These are phyloP conservation scores for Diaporthe destruens DNA, from an alignment of 2,329 filamentous ascomycete genomes.

Conservation along the genomic window DNA sequence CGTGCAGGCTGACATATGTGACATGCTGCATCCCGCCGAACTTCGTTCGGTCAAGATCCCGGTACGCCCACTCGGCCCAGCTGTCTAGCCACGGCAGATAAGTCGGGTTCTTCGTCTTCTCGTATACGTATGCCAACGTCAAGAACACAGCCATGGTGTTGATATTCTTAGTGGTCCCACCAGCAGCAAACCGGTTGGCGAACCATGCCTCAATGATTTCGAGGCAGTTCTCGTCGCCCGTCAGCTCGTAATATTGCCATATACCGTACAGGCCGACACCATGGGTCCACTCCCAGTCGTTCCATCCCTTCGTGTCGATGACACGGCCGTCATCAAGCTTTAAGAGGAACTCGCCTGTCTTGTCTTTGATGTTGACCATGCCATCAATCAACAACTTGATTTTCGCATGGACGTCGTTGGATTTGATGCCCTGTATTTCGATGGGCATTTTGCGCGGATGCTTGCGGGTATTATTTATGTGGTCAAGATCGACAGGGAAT, in stretches of 20 bases:
- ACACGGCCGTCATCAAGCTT: slow-evolving; percentile 78
- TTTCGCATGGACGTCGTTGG: slow-evolving; percentile 62
- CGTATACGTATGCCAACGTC: slow-evolving; percentile 82
- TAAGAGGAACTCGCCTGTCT: slow-evolving; percentile 79
- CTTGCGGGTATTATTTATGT: neutral
- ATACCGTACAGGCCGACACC: slow-evolving; percentile 84
- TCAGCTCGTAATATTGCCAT: slow-evolving; percentile 84
- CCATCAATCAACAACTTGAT: slow-evolving; percentile 79
- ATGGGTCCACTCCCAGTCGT: slow-evolving; percentile 87
- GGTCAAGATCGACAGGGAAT: neutral
- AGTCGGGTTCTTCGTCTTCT: slow-evolving; percentile 75
- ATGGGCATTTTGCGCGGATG: slow-evolving; percentile 52
- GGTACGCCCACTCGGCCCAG: slow-evolving; percentile 87
- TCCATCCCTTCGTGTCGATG: slow-evolving; percentile 88
- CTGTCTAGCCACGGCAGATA: slow-evolving; percentile 83
- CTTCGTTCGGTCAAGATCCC: slow-evolving; percentile 78
- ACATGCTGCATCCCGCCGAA: slow-evolving; percentile 82
- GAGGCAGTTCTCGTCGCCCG: slow-evolving; percentile 70
- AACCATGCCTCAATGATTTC: slow-evolving; percentile 82
- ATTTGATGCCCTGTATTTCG: slow-evolving; percentile 60
- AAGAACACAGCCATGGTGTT: slow-evolving; percentile 87
- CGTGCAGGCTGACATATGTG: slow-evolving; percentile 78
- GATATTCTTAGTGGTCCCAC: slow-evolving; percentile 85
- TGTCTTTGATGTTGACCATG: slow-evolving; percentile 82
- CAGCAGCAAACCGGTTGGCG: slow-evolving; percentile 73